Evolutionary conservation across 2,329 filamentous ascomycete genomes (phyloP), one percentile per base, ranked within the genome.

Genomic region (Knufia petricola): DNA sequence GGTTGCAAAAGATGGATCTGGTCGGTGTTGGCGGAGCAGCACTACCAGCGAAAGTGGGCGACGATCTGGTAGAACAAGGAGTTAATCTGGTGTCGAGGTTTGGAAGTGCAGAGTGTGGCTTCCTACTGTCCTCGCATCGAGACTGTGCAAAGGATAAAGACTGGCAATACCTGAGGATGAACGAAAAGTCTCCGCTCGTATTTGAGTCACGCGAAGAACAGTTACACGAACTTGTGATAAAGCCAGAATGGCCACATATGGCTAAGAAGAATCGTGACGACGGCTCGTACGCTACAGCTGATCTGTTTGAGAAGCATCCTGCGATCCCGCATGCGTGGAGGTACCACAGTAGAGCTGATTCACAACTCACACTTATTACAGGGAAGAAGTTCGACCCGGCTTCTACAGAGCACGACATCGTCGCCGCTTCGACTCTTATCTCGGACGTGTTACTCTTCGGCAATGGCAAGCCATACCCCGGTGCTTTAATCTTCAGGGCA

Each of bases 351-450:
- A 68, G 81, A 32, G 72, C 73, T 0, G 82, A 85, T 55, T 72
- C 76, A 2, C 79, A 79, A 46, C 70, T 84, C 30, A 77, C 76
- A 0, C 68, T 85, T 3, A 66, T 77, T 8, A 84, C 79, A 4
- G 81, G 81, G 1, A 83, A 84, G 66, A 85, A 84, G 55, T 82
- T 84, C 51, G 79, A 84, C 55, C 80, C 81, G 1, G 73, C 75
- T 1, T 75, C 76, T 0, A 60, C 84, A 2, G 81, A 85, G 60
- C 73, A 70, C 1, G 69, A 67, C 0, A 70, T 84, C 3, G 61
- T 48, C 19, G 51, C 70, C 1, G 66, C 70, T 1, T 71, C 69
- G 0, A 54, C 61, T 1, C 23, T 72, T 1, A 55, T 83, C 0
- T 60, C 66, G 1, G 79, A 82, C 49, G 74, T 74, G 0, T 62